These are phyloP conservation scores for Verticillium dahliae DNA, from an alignment of 2,329 filamentous ascomycete species.

Conservation along the genomic window DNA sequence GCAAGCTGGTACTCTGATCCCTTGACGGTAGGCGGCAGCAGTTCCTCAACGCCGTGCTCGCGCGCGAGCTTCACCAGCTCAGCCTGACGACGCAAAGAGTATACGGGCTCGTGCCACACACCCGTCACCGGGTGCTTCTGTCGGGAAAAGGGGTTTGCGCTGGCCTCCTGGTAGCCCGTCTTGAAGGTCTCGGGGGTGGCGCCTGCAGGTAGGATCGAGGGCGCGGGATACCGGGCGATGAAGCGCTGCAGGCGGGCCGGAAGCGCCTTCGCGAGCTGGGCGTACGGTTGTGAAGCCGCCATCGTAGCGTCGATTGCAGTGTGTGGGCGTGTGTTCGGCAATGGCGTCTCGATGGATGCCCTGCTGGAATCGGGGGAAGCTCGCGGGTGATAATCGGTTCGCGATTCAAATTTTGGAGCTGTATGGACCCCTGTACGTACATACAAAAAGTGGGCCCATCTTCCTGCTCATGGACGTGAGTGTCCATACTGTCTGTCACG, in stretches of 20 bases:
- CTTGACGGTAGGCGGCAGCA: constrained; percentile 74
- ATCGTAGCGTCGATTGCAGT: constrained; percentile 1
- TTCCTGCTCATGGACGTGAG: too few relatives aligned
- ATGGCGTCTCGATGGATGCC: background rate
- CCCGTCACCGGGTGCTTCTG: constrained; percentile 73
- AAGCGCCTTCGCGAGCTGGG: constrained; percentile 63
- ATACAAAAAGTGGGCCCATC: background rate
- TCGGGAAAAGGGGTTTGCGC: constrained; percentile 75
- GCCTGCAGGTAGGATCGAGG: constrained; percentile 44
- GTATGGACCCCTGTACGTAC: constrained; percentile 6
- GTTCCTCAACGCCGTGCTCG: constrained; percentile 70
- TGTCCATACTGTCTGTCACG: too few relatives aligned
- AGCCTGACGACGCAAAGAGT: constrained; percentile 80
- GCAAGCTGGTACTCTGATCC: constrained; percentile 64
- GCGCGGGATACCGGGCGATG: constrained; percentile 83
- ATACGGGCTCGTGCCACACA: constrained; percentile 76
- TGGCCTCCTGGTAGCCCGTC: constrained; percentile 47
- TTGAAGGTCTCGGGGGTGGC: constrained; percentile 30
- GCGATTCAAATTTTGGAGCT: constrained; percentile 8
- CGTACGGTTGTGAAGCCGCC: constrained; percentile 22
- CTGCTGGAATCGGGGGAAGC: background rate
- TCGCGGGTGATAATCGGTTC: background rate
- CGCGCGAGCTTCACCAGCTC: constrained; percentile 82
- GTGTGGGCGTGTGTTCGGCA: background rate
- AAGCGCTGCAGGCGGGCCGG: constrained; percentile 76